Percentiles rank a stretch among this genome's conserved stretches.
Conservation (phyloP, 495 filamentous ascomycete species). For the Lasiosphaeria hispida region DNA sequence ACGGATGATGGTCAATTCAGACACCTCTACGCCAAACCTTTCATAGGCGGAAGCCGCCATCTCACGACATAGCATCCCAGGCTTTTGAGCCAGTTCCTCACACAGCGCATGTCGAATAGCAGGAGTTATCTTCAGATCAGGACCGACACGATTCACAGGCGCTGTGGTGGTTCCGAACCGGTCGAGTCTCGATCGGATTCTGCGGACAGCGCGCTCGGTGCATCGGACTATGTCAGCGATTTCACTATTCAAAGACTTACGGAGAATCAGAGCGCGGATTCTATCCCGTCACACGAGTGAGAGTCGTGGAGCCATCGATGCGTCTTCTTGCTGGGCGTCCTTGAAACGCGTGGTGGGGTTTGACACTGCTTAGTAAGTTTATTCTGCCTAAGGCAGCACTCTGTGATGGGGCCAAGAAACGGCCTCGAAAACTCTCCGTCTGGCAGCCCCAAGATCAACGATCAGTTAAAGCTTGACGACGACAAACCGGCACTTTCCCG, state of each 20-base stretch:
- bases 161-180: constrained; percentile 6
- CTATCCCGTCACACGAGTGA: neutral
- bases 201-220: neutral
- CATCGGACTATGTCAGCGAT: neutral
- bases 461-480: too few species aligned
- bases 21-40: constrained; percentile 8
- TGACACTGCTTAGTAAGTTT: neutral
- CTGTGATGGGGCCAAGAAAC: neutral
- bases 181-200: constrained; percentile 1
- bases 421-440: neutral
- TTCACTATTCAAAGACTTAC: neutral
- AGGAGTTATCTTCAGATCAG: constrained; percentile 4
- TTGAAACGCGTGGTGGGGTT: neutral
- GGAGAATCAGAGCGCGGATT: neutral
- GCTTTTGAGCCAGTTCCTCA: neutral
- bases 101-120: constrained; percentile 3
- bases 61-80: constrained; percentile 5
- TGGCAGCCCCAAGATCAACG: too few species aligned
- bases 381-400: neutral
- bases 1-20: constrained; percentile 7
- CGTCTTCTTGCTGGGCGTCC: neutral
- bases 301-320: neutral
- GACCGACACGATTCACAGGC: constrained; percentile 1
- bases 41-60: constrained; percentile 3
- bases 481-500: too few species aligned